Base-by-base conservation (phyloP, 768 basidiomycete genomes). In the Russula brevipes region DNA sequence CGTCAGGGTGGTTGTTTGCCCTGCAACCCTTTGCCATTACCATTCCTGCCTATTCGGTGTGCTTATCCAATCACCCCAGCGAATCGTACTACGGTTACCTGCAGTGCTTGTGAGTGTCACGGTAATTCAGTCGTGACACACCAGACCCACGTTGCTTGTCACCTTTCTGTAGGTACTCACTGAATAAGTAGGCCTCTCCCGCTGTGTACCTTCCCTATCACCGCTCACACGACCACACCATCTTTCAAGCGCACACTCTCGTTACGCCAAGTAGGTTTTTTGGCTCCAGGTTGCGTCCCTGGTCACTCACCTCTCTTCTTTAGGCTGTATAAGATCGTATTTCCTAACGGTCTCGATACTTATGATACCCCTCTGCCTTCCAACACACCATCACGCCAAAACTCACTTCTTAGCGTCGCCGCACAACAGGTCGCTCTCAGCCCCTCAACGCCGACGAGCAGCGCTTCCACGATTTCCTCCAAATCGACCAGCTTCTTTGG, bases 51-150 rank as follows among this genome's bases (percentile, higher is more conserved):
- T 36, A 19, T 17, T 44, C 14, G 30, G 44, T 57, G 35, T 61
- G 51, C 46, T 60, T 45, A 49, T 47, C 49, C 60, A 30, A 24
- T 19, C n/a, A 59, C 30, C 56, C n/a, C 60, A 89, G 87, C 60
- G 89, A 91, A 73, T 84, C 85, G 1, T 89, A 89, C 72, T 84
- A 82, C 78, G 89, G 89, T 39, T 91, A 91, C 70, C 68, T 90
- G 8, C 88, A 89, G 67, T 90, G 88, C 76, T 78, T 90, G 83
- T 89, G 72, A 73, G 80, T 79, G 9, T 65, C 63, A 24, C 16
- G n/a, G 17, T 52, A 19, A 16, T 50, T 53, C 55, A 10, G 30
- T 52, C 41, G 0, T 53, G 50, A 19, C 24, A 12, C 41, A 5
- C 30, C 35, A 31, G 2, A 35, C 16, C 33, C 50, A 62, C 60